These are phyloP conservation scores for Neofusicoccum kwambonambiense DNA, from an alignment of 2,329 filamentous ascomycete genomes.

Conservation along the genomic window DNA sequence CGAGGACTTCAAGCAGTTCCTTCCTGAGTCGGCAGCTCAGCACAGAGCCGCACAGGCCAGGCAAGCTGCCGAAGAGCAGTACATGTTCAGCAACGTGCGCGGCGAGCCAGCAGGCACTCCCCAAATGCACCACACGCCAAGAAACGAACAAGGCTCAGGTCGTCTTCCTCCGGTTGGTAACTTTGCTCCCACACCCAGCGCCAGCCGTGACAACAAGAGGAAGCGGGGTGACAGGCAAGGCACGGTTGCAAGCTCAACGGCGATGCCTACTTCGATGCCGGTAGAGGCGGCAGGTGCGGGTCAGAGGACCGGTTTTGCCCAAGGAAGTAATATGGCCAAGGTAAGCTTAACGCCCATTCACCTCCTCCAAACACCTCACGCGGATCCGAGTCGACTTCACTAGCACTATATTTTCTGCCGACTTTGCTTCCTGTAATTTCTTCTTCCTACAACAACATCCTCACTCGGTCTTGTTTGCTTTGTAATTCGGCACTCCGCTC, in stretches of 20 bases:
- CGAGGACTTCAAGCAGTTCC: constrained; percentile 98
- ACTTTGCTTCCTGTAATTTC: background rate
- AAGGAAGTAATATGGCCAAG: constrained; percentile 32
- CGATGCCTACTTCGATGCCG: constrained; percentile 33
- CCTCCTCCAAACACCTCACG: background rate
- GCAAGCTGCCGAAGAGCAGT: constrained; percentile 66
- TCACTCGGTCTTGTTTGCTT: background rate
- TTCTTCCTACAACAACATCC: background rate
- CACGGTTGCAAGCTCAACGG: constrained; percentile 43
- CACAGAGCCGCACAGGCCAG: constrained; percentile 49
- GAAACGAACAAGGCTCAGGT: constrained; percentile 36
- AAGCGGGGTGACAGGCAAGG: constrained; percentile 69
- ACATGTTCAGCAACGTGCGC: constrained; percentile 63
- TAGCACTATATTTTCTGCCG: background rate
- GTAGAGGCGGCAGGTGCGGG: constrained; percentile 30
- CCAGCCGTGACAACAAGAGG: constrained; percentile 80
- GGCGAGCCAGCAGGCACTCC: constrained; percentile 50
- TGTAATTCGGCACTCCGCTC: background rate
- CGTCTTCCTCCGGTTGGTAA: constrained; percentile 88
- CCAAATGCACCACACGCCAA: constrained; percentile 49
- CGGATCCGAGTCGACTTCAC: too few species aligned
- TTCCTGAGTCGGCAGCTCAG: constrained; percentile 82
- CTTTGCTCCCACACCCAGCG: constrained; percentile 81
- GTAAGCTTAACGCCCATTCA: constrained; percentile 22
- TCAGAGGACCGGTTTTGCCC: constrained; percentile 28